Evolutionary conservation across 164 flowering plant genomes (phyloP), one percentile per base, ranked within the genome.

Genomic region (Nymphaea thermarum): DNA sequence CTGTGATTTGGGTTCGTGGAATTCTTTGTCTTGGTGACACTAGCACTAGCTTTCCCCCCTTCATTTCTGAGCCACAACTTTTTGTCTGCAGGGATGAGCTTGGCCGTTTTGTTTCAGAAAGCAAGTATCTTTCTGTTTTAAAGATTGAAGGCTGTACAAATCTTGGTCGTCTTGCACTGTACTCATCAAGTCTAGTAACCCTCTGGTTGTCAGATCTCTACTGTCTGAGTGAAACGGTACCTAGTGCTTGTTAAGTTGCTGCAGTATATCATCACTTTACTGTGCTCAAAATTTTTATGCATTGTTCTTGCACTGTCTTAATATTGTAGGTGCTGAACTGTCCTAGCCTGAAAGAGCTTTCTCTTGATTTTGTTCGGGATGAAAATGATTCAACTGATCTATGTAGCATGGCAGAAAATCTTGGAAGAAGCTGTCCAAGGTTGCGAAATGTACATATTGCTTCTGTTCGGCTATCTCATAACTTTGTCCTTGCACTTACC

Each of bases 101-200:
- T 73, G 82, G 93, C 64, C 97, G 96, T 66, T 90, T 95, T 84
- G 92, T 90, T 66, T 87, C 94, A 42, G 95, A 92, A 41, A 92
- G 81, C 73, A 81, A 86, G 42, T 83, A 81, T 44, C 88, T 95
- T 16, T 74, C 87, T 66, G 84, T 82, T 75, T 85, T 95, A 67
- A 92, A 92, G 82, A 85, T 95, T 84, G 97, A 92, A 79, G 93
- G 97, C 18, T 92, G 99, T 69, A 77, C 80, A 65, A 85, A 82
- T 73, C 82, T 95, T 62, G 96, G 98, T 18, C 79, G 82, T 44
- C 73, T 90, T 70, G 73, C 72, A 66, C 69, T 92, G 42, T 82
- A 77, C 77, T 95, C 99, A 43, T 77, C 86, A 43, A 86, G 90
- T 78, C 82, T 95, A 57, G 79, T 90, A 70, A 85, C 85, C 7